phyloP scores from a whole-genome alignment of 768 basidiomycete genomes.

The Mycena floridula region DNA sequence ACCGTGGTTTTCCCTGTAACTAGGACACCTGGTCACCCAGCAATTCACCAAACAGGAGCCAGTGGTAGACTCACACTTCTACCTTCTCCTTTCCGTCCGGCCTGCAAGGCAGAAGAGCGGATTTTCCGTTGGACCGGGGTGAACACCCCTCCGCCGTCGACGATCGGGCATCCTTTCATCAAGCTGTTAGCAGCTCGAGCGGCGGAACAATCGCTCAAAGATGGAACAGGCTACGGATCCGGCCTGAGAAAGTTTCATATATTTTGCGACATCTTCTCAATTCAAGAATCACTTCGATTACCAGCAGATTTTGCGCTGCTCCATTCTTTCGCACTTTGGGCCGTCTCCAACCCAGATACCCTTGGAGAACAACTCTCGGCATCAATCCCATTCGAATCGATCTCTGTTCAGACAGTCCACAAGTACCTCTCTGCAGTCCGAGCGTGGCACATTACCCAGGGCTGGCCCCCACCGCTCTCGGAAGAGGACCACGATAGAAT shows the following conservation, averaged over 20 bases:
- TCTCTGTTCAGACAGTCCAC: neutral
- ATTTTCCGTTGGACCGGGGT: slow-evolving; percentile 26
- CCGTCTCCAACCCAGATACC: slow-evolving; percentile 4
- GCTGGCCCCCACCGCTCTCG: slow-evolving; percentile 6
- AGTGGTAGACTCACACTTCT: slow-evolving; percentile 2
- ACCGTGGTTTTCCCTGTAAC: slow-evolving; percentile 2
- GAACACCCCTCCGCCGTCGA: slow-evolving; percentile 16
- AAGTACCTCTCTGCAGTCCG: slow-evolving; percentile 7
- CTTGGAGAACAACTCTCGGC: neutral
- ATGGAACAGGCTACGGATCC: slow-evolving; percentile 10
- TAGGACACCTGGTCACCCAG: neutral
- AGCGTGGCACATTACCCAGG: slow-evolving; percentile 9
- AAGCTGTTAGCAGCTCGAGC: slow-evolving; percentile 10
- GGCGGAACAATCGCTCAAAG: slow-evolving; percentile 15
- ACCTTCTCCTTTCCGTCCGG: slow-evolving; percentile 15
- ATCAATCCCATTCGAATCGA: slow-evolving; percentile 4
- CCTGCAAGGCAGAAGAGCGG: slow-evolving; percentile 15
- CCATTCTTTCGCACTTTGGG: slow-evolving; percentile 23
- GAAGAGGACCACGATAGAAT: slow-evolving; percentile 3
- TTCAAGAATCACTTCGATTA: slow-evolving; percentile 17
- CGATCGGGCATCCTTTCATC: slow-evolving; percentile 16
- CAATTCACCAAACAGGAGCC: neutral
- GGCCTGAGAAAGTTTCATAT: slow-evolving; percentile 22
- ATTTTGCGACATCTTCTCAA: slow-evolving; percentile 21
- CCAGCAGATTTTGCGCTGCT: slow-evolving; percentile 21